Percentiles rank a stretch among this genome's conserved stretches.
phyloP scores from a whole-genome alignment of 2,329 filamentous ascomycete species.

The Botryotinia globosa region DNA sequence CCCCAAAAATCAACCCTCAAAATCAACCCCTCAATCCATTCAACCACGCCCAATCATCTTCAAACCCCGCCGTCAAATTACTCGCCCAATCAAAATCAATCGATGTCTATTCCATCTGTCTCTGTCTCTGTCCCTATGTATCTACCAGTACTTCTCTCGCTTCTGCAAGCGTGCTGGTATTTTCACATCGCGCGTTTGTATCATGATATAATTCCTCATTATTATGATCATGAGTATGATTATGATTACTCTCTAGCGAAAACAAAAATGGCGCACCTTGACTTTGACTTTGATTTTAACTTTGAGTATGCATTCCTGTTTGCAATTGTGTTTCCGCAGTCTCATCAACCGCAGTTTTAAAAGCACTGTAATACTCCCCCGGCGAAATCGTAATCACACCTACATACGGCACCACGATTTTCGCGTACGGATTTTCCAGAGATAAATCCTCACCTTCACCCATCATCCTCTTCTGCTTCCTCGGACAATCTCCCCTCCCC shows the following conservation, averaged over 20 bases:
- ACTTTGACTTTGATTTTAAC: too few relatives aligned
- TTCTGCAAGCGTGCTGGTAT: neutral
- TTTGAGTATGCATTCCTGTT: neutral
- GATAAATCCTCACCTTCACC: too few relatives aligned
- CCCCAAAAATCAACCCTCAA: too few relatives aligned
- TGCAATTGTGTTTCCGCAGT: too few relatives aligned
- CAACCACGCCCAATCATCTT: conserved; percentile 1
- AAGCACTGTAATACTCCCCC: neutral
- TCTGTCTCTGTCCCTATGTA: neutral
- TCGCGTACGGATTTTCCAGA: neutral
- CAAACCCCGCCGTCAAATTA: neutral
- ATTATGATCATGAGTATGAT: neutral
- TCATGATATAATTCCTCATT: neutral
- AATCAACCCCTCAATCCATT: neutral
- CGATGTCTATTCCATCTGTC: neutral
- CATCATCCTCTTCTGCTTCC: rapidly evolving
- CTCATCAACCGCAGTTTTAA: neutral
- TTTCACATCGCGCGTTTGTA: neutral
- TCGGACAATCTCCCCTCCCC: neutral
- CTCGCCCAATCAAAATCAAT: neutral
- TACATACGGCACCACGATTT: neutral
- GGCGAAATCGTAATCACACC: neutral
- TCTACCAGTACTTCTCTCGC: neutral
- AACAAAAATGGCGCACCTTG: neutral
- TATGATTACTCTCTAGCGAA: neutral